Evolutionary conservation across 768 basidiomycete genomes (phyloP).

Genomic region (Leucogyrophana mollusca): DNA sequence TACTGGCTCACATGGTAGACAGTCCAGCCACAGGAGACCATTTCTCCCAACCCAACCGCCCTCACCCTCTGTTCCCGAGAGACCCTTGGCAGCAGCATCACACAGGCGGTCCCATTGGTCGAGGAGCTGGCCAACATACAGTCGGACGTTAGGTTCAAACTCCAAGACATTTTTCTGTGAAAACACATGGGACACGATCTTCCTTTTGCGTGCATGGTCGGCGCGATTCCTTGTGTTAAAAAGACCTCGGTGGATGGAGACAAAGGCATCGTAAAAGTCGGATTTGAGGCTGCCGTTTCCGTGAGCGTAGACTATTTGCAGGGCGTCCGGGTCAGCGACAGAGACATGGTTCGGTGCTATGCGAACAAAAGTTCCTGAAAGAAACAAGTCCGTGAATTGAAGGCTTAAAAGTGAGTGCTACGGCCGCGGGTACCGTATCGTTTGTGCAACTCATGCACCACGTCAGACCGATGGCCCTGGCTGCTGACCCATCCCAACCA

Average conservation of each 20-base stretch:
- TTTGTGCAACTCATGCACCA: slow-evolving; percentile 69
- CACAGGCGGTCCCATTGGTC: slow-evolving; percentile 75
- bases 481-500: slow-evolving; percentile 71
- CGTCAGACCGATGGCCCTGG: slow-evolving; percentile 72
- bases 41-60: slow-evolving; percentile 57
- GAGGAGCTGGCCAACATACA: slow-evolving; percentile 58
- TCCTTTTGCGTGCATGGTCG: slow-evolving; percentile 87
- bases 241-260: slow-evolving; percentile 68
- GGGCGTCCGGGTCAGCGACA: slow-evolving; percentile 74
- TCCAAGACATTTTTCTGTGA: slow-evolving; percentile 82
- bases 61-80: slow-evolving; percentile 58
- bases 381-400: background rate
- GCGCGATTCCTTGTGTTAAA: slow-evolving; percentile 78
- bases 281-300: slow-evolving; percentile 84
- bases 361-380: slow-evolving; percentile 61
- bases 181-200: slow-evolving; percentile 85
- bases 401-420: background rate
- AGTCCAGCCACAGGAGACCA: slow-evolving; percentile 72
- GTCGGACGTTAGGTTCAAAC: slow-evolving; percentile 77
- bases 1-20: slow-evolving; percentile 54
- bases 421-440: slow-evolving; percentile 57
- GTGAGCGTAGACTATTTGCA: slow-evolving; percentile 74
- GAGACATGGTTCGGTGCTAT: slow-evolving; percentile 78
- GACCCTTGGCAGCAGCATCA: slow-evolving; percentile 52
- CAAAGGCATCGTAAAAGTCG: slow-evolving; percentile 78